Evolutionary conservation across 352 stramenopile species (phyloP), one percentile per base, ranked within the genome.

Genomic region (Pythium monospermum): DNA sequence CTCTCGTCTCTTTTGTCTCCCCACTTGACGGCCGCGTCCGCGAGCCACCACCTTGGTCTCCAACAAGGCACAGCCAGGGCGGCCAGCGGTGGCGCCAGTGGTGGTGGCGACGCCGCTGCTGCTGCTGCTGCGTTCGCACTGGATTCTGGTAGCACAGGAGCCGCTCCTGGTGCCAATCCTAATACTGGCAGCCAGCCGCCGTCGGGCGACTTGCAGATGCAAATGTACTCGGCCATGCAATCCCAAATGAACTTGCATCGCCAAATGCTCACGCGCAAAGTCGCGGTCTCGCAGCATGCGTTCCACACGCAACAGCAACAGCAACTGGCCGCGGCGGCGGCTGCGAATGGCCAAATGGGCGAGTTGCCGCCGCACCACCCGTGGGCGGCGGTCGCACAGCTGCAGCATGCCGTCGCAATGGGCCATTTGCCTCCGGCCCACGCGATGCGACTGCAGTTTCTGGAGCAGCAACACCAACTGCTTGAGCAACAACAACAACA

Each of bases 151-250:
- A 81, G 30, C 59, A 69, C 21, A 68, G 50, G 6, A 67, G 82
- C 42, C 50, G 83, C 23, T 77, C 81, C 26, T 47, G 83, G 55
- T 57, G 75, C 76, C 46, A 77, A 91, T 47, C 87, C 88, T 76
- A 86, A n/a, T n/a, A n/a, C n/a, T n/a, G n/a, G n/a, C n/a, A n/a
- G n/a, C n/a, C n/a, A n/a, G n/a, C n/a, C n/a, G n/a, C n/a, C n/a
- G n/a, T n/a, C 83, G 32, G 53, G 87, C 33, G 76, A 91, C 43
- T 49, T 91, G 26, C 83, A 90, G 35, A 57, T 91, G 60, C 80
- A 91, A 53, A 92, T 92, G 76, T 81, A 94, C 51, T 56, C 89
- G 59, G 79, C 80, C 18, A 92, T 94, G 81, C 82, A 92, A 57
- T 76, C 81, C 42, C 83, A 94, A 47, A 94, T 94, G 83, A 90